Conservation (phyloP, 176 grass and related monocot genomes). For the Paspalum notatum region DNA sequence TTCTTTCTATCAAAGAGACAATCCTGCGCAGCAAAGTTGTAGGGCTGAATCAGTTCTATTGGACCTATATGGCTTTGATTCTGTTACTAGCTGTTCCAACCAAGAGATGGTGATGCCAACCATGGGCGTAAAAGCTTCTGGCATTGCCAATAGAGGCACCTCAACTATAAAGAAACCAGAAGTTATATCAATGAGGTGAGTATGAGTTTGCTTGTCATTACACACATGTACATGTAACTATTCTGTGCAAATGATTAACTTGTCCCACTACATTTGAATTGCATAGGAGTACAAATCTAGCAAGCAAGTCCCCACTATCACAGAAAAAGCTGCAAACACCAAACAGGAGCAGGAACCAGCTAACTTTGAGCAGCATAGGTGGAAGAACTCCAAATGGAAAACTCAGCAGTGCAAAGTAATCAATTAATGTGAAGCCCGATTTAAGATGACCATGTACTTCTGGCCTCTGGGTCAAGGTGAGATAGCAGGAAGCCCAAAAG, state of each 20-base stretch:
- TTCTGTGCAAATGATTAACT: constrained; percentile 35
- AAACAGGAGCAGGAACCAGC: constrained; percentile 41
- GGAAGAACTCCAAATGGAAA: constrained; percentile 53
- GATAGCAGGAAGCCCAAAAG: constrained; percentile 24
- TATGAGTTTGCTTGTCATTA: constrained; percentile 35
- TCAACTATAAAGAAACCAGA: constrained; percentile 70
- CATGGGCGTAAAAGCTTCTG: constrained; percentile 51
- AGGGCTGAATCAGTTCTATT: constrained; percentile 56
- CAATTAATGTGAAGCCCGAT: constrained; percentile 32
- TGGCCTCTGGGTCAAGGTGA: background rate
- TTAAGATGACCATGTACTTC: constrained; percentile 19
- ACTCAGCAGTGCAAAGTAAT: constrained; percentile 38
- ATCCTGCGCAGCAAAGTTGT: constrained; percentile 47
- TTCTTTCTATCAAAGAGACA: constrained; percentile 64
- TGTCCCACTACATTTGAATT: constrained; percentile 40
- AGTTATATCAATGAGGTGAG: constrained; percentile 55
- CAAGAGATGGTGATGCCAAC: constrained; percentile 58
- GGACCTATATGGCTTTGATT: constrained; percentile 52
- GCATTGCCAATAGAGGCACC: constrained; percentile 31
- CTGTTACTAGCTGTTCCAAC: constrained; percentile 61
- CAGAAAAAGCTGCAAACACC: constrained; percentile 65
- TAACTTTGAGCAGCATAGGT: constrained; percentile 27
- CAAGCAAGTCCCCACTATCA: constrained; percentile 51
- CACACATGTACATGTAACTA: constrained; percentile 3
- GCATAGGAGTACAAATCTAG: constrained; percentile 52